Evolutionary conservation across 352 stramenopile species (phyloP).

Genomic region (Phytopythium kandeliae): DNA sequence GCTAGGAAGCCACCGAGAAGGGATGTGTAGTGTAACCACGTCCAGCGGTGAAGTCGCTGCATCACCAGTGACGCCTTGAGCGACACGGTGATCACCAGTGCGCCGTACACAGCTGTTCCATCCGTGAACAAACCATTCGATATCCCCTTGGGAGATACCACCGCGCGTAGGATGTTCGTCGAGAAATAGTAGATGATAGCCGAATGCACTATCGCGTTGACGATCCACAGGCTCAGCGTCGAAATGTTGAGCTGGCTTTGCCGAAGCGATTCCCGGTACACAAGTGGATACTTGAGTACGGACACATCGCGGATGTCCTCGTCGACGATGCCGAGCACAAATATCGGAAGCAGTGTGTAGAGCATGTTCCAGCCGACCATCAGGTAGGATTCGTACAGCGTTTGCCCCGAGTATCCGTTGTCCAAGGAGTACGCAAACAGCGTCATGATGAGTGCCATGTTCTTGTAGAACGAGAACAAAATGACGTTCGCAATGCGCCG

Average conservation of each 20-base stretch:
- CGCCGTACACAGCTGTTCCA: conserved; percentile 73
- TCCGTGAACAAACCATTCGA: conserved; percentile 65
- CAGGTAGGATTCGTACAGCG: conserved; percentile 82
- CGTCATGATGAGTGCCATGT: conserved; percentile 92
- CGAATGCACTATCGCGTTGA: conserved; percentile 71
- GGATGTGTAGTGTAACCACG: conserved; percentile 59
- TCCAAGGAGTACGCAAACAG: conserved; percentile 84
- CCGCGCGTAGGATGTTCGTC: conserved; percentile 28
- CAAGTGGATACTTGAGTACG: conserved; percentile 71
- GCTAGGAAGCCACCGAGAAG: conserved; percentile 52
- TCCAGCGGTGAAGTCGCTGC: conserved; percentile 77
- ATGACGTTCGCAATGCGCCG: conserved; percentile 74
- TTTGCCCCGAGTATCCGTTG: conserved; percentile 92
- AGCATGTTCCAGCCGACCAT: conserved; percentile 96
- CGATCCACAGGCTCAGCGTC: conserved; percentile 55
- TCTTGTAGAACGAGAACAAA: conserved; percentile 89
- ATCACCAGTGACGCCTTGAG: conserved; percentile 70
- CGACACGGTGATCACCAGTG: conserved; percentile 68
- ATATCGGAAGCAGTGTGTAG: conserved; percentile 92
- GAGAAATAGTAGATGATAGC: conserved; percentile 69
- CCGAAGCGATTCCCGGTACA: conserved; percentile 68
- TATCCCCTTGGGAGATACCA: conserved; percentile 35
- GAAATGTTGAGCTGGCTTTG: conserved; percentile 58
- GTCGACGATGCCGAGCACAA: conserved; percentile 79
- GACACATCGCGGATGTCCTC: conserved; percentile 76